A percentile compares a stretch with the other conserved stretches of the same genome.
These are phyloP conservation scores for Amoeboaphelidium occidentale DNA, from an alignment of 371 early-diverging fungal genomes.

Conservation along the genomic window DNA sequence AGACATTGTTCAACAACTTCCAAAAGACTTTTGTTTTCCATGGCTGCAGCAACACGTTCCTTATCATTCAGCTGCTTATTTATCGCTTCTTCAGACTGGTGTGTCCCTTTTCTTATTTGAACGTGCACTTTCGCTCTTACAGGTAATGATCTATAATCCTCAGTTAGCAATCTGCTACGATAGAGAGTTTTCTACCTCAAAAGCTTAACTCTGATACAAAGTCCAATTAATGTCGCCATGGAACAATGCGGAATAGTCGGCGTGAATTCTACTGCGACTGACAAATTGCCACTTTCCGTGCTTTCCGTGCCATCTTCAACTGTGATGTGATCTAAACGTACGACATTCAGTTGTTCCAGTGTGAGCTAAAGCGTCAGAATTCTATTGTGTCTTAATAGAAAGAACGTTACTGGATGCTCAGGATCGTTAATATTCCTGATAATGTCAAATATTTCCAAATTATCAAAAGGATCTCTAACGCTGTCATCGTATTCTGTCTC, in stretches of 20 bases:
- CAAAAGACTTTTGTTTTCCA: constrained; percentile 77
- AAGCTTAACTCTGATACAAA: constrained; percentile 83
- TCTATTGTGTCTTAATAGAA: constrained; percentile 4
- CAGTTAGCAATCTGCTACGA: too few species aligned
- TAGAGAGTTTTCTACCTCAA: too few species aligned
- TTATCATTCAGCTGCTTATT: constrained; percentile 98
- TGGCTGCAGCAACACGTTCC: constrained; percentile 96
- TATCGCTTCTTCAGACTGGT: constrained; percentile 72
- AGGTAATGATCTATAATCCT: constrained; percentile 60
- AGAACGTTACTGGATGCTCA: constrained; percentile 44
- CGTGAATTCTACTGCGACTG: constrained; percentile 55
- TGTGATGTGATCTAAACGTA: constrained; percentile 52
- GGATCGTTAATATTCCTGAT: constrained; percentile 96
- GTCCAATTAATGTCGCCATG: constrained; percentile 97
- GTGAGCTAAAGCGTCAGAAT: constrained; percentile 23
- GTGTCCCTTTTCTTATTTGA: constrained; percentile 71
- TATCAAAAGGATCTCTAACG: constrained; percentile 42
- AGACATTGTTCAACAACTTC: constrained; percentile 89
- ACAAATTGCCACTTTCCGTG: constrained; percentile 10
- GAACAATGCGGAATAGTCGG: constrained; percentile 99
- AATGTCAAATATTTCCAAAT: constrained; percentile 71
- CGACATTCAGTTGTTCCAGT: constrained; percentile 80
- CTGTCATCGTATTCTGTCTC: too few species aligned
- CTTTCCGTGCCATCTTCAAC: constrained; percentile 29
- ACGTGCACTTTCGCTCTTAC: constrained; percentile 60